Conservation (phyloP, 2,329 filamentous ascomycete genomes). For the Trichoderma atrobrunneum region DNA sequence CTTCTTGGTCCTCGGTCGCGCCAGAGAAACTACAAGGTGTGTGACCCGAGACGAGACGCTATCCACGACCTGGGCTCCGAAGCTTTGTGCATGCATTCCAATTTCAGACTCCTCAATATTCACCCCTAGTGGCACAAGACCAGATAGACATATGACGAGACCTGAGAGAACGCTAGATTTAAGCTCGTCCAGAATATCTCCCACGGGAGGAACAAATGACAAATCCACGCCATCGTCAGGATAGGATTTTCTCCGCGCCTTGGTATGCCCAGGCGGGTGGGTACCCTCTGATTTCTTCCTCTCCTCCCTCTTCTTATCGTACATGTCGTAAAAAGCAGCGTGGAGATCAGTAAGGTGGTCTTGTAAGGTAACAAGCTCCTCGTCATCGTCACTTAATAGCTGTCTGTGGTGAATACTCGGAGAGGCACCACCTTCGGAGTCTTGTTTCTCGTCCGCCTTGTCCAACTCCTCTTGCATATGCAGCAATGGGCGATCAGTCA, state of each 20-base stretch:
- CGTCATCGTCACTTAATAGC: conserved; percentile 82
- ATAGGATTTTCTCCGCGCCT: conserved; percentile 30
- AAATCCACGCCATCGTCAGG: conserved; percentile 45
- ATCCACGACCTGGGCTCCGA: conserved; percentile 66
- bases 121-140: conserved; percentile 78
- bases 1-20: conserved; percentile 79
- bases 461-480: conserved; percentile 91
- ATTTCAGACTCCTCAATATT: conserved; percentile 81
- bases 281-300: conserved; percentile 35
- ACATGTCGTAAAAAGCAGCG: conserved; percentile 75
- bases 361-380: conserved; percentile 74
- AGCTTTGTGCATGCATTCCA: conserved; percentile 79
- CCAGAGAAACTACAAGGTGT: conserved; percentile 69
- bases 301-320: conserved; percentile 56
- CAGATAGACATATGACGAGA: conserved; percentile 81
- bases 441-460: conserved; percentile 60
- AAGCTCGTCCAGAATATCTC: conserved; percentile 75
- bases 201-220: conserved; percentile 73
- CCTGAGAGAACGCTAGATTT: conserved; percentile 74
- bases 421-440: conserved; percentile 27
- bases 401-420: conserved; percentile 52
- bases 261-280: conserved; percentile 36
- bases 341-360: conserved; percentile 75
- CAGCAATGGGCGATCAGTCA: conserved; percentile 83
- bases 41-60: conserved; percentile 63